phyloP scores from a whole-genome alignment of 768 basidiomycete genomes.

The Clitopilus passeckerianus region DNA sequence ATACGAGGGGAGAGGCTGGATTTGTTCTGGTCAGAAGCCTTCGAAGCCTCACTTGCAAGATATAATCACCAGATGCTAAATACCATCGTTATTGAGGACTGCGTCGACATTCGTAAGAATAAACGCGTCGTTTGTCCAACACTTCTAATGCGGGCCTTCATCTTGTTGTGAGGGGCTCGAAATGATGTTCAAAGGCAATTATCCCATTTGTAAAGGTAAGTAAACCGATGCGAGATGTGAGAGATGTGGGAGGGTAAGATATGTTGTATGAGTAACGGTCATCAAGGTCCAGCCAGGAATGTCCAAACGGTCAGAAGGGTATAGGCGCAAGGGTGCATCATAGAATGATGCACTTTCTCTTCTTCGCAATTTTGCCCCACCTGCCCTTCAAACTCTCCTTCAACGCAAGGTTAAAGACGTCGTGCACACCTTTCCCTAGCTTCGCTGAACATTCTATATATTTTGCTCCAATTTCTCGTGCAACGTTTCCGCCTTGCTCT shows the following conservation, averaged over 20 bases:
- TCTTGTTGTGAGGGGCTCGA: not conserved
- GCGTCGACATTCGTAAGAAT: not conserved
- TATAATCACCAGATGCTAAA: not conserved
- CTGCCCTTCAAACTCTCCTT: constrained; percentile 82
- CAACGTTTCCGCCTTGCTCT: constrained; percentile 80
- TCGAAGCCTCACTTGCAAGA: no score
- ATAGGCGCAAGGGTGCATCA: constrained; percentile 12
- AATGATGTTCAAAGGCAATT: not conserved
- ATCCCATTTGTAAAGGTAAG: not conserved
- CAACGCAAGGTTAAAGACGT: constrained; percentile 87
- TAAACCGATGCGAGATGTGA: not conserved
- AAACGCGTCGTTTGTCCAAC: no score
- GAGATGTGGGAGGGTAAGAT: not conserved
- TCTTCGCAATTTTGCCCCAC: constrained; percentile 69
- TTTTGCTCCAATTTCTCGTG: constrained; percentile 88
- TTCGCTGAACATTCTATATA: constrained; percentile 96
- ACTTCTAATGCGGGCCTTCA: no score
- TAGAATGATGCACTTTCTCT: constrained; percentile 67
- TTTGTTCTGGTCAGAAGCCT: no score
- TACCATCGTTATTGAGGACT: not conserved
- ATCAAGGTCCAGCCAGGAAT: constrained; percentile 1
- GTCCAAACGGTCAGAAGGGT: not conserved
- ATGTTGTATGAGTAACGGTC: not conserved
- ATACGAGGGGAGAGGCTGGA: no score
- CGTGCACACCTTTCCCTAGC: constrained; percentile 83